Evolutionary conservation across 768 basidiomycete genomes (phyloP), one percentile per base, ranked within the genome.

Genomic region (Sporobolomyces roseus): DNA sequence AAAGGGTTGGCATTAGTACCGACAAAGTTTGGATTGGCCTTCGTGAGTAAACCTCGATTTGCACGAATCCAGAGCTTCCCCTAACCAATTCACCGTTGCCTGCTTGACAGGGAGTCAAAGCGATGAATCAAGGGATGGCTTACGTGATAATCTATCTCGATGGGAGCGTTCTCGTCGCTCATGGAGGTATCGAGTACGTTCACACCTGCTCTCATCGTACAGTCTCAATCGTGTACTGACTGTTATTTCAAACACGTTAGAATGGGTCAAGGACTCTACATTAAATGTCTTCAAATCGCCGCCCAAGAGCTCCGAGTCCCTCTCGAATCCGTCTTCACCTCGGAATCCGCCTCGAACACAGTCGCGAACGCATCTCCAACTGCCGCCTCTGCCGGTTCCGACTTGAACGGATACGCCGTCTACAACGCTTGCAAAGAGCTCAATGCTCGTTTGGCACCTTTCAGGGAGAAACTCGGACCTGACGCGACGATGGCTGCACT

Each of bases 131-230:
- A 55, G 72, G 68, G 5, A 43, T 58, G 1, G 70, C 73, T 1
- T 53, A 68, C 45, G 70, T 74, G 0, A 36, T 58, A 33, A 68
- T 74, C 41, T 70, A 65, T 45, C n/a, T 66, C 36, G 76, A 76
- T 35, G 76, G 76, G 3, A 68, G 61, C 8, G 72, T 75, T 30
- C 62, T 74, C 29, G 68, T 76, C 29, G 71, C 72, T 41, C 76
- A 76, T 36, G 76, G 76, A 16, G 76, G 76, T 0, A 74, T 70
- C 2, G 76, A 76, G n/a, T n/a, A n/a, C n/a, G n/a, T n/a, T n/a
- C n/a, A n/a, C n/a, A n/a, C n/a, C n/a, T n/a, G n/a, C 53, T 74
- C n/a, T n/a, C n/a, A n/a, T n/a, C n/a, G n/a, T n/a, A n/a, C n/a
- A n/a, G n/a, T n/a, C n/a, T n/a, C n/a, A n/a, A n/a, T n/a, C n/a